Conservation (phyloP, 2,329 filamentous ascomycete genomes). For the Xylaria digitata region DNA sequence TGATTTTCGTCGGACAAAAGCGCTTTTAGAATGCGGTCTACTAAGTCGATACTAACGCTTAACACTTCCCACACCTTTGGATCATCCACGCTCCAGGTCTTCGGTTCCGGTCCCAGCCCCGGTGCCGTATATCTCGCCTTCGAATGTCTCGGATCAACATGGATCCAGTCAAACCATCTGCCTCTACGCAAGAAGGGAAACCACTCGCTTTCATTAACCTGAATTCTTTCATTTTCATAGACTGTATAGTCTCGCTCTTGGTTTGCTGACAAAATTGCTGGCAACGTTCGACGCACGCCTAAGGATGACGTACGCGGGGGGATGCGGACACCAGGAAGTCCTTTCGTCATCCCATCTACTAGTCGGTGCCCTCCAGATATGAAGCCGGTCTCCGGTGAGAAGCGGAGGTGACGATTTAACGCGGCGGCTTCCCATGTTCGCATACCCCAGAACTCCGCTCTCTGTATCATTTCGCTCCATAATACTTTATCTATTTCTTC, state of each 20-base stretch:
- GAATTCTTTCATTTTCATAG: neutral
- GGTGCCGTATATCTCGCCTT: too few relatives aligned
- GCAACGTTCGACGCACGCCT: neutral
- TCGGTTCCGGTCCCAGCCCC: neutral
- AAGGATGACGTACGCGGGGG: neutral
- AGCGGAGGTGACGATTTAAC: neutral
- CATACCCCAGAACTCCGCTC: neutral
- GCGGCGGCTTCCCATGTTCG: neutral
- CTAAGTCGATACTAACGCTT: slow-evolving; percentile 9
- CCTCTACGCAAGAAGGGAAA: slow-evolving; percentile 10
- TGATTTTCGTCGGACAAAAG: neutral
- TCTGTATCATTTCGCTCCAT: neutral
- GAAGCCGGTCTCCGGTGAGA: neutral
- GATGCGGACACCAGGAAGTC: neutral
- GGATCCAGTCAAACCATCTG: slow-evolving; percentile 11
- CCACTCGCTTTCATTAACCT: neutral
- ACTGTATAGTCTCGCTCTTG: neutral
- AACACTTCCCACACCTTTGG: neutral
- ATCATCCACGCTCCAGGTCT: slow-evolving; percentile 14
- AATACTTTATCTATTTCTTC: neutral
- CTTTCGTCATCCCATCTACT: neutral
- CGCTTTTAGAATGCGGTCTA: neutral
- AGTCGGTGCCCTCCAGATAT: slow-evolving; percentile 1
- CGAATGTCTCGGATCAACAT: neutral
- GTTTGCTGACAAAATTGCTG: neutral